Conservation (phyloP, 345 rosid genomes). For the Salix udensis region DNA sequence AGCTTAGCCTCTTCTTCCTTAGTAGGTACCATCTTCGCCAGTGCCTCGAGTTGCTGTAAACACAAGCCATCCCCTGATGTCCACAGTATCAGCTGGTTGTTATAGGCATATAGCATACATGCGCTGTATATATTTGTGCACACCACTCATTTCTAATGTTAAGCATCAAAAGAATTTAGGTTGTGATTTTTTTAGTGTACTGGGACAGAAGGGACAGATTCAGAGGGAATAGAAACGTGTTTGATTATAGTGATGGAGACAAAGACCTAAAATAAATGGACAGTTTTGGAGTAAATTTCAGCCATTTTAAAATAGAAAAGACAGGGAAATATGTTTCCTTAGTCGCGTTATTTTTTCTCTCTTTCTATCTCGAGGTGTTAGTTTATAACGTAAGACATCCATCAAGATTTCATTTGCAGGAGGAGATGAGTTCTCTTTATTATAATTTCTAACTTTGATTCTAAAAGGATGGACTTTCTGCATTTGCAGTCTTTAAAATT, state of each 20-base stretch:
- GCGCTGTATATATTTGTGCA: not conserved
- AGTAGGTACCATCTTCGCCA: slow-evolving; percentile 84
- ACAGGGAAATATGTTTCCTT: too few relatives aligned
- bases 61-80: slow-evolving; percentile 64
- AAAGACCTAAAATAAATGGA: too few relatives aligned
- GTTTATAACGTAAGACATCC: not conserved
- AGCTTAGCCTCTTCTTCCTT: slow-evolving; percentile 89
- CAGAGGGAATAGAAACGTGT: too few relatives aligned
- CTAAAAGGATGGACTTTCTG: not conserved
- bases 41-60: slow-evolving; percentile 81
- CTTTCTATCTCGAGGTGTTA: too few relatives aligned
- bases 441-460: not conserved
- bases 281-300: too few relatives aligned
- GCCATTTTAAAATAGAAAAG: too few relatives aligned
- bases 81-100: not conserved
- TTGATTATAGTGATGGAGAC: too few relatives aligned
- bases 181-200: not conserved
- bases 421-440: not conserved
- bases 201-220: not conserved
- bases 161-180: not conserved
- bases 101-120: not conserved
- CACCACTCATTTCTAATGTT: not conserved
- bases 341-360: too few relatives aligned
- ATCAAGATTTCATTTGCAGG: not conserved
- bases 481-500: not conserved